These are phyloP conservation scores for Backusella westeae DNA, from an alignment of 192 early-diverging fungal genomes.

Conservation along the genomic window DNA sequence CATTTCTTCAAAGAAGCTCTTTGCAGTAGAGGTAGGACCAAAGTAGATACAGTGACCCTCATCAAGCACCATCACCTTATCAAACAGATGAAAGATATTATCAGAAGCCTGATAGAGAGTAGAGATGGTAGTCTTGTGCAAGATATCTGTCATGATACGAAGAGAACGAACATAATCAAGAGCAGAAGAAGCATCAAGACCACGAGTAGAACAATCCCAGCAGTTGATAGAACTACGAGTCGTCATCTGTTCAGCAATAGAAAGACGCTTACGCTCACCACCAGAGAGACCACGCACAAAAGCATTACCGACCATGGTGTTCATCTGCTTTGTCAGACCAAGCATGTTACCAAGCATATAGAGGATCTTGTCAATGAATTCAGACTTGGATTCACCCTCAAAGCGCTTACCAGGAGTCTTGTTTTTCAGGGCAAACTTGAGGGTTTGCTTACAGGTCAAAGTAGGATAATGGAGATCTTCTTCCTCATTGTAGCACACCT, in stretches of 20 bases:
- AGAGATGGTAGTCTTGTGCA: conserved; percentile 58
- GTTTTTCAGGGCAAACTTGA: conserved; percentile 72
- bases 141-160: conserved; percentile 68
- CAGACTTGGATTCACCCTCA: conserved; percentile 43
- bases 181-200: conserved; percentile 79
- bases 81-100: conserved; percentile 73
- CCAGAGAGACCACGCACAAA: conserved; percentile 75
- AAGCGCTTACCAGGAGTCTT: conserved; percentile 61
- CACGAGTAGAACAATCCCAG: conserved; percentile 64
- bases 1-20: conserved; percentile 59
- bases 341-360: conserved; percentile 53
- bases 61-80: conserved; percentile 66
- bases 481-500: conserved; percentile 82
- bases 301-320: conserved; percentile 74
- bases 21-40: conserved; percentile 59
- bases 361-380: conserved; percentile 48
- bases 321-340: conserved; percentile 54
- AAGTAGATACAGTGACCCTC: conserved; percentile 69
- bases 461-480: conserved; percentile 78
- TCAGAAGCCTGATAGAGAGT: conserved; percentile 70
- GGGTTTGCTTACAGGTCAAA: conserved; percentile 73
- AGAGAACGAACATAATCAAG: conserved; percentile 76
- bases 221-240: conserved; percentile 53
- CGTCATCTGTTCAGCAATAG: conserved; percentile 75
- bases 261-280: conserved; percentile 76